Percentiles rank a stretch among this genome's conserved stretches.
These are phyloP conservation scores for Selaginella moellendorffii DNA, from an alignment of 75 land plant species.

Conservation along the genomic window DNA sequence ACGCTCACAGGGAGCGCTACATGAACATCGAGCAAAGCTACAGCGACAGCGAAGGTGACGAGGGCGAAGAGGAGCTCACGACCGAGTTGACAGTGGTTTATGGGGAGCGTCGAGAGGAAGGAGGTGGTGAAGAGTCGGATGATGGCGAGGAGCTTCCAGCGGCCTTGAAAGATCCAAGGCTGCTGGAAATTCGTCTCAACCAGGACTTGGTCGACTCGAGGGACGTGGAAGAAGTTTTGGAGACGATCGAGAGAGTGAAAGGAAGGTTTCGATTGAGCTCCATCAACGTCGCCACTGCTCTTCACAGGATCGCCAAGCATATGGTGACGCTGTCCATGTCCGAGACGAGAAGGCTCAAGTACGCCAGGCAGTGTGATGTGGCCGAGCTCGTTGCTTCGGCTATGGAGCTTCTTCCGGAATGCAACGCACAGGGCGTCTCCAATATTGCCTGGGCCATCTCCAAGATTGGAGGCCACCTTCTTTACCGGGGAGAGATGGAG, in stretches of 20 bases:
- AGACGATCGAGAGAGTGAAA: not conserved
- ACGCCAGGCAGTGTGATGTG: constrained; percentile 79
- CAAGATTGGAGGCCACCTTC: constrained; percentile 74
- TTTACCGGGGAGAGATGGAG: constrained; percentile 77
- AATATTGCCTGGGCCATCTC: constrained; percentile 95
- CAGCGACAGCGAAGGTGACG: no score
- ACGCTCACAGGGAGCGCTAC: no score
- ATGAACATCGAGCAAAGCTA: no score
- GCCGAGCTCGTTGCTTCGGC: constrained; percentile 61
- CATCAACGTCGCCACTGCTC: constrained; percentile 69
- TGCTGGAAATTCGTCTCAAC: not conserved
- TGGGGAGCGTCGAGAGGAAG: no score
- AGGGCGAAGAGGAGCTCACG: no score
- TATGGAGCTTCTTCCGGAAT: constrained; percentile 62
- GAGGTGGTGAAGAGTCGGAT: no score
- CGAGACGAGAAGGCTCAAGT: constrained; percentile 45
- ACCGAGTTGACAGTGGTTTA: no score
- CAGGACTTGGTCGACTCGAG: not conserved
- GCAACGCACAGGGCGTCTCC: constrained; percentile 72
- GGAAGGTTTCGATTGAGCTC: constrained; percentile 31
- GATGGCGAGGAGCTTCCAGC: not conserved
- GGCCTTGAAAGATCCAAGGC: not conserved
- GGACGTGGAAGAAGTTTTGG: not conserved
- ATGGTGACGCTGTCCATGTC: constrained; percentile 66
- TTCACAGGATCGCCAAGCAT: constrained; percentile 93